phyloP scores from a whole-genome alignment of 768 basidiomycete species.

The Mycena olivaceomarginata region DNA sequence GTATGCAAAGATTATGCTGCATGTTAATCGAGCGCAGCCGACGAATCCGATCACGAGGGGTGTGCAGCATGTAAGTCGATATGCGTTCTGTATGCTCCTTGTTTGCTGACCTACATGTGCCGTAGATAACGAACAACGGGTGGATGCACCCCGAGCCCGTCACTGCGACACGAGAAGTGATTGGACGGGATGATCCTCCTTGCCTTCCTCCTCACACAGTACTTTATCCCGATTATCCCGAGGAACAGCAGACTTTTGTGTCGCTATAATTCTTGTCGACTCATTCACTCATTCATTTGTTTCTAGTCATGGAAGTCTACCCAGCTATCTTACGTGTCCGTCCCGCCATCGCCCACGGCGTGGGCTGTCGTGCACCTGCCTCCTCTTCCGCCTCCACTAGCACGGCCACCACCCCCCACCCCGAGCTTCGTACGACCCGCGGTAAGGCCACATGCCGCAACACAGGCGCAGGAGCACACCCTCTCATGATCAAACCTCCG shows the following conservation, averaged over 20 bases:
- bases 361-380: no score
- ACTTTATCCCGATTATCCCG: conserved; percentile 58
- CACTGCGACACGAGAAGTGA: conserved; percentile 82
- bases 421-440: no score
- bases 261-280: conserved; percentile 61
- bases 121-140: conserved; percentile 80
- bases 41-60: conserved; percentile 68
- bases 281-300: conserved; percentile 29
- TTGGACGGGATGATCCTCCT: conserved; percentile 81
- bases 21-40: conserved; percentile 70
- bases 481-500: no score
- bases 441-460: no score
- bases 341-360: no score
- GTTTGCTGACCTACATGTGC: conserved; percentile 31
- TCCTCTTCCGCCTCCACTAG: no score
- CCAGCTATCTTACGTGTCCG: conserved; percentile 89
- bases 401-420: no score
- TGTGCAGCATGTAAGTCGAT: conserved; percentile 70
- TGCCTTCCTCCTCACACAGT: conserved; percentile 62
- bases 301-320: conserved; percentile 81
- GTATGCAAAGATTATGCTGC: conserved; percentile 84
- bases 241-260: conserved; percentile 76
- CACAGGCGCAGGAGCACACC: no score
- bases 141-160: conserved; percentile 84
- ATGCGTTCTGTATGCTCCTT: neutral